A percentile compares a stretch with the other conserved stretches of the same genome.
Evolutionary conservation across 495 filamentous ascomycete species (phyloP).

Genomic region (Hypoxylon subgilvum): DNA sequence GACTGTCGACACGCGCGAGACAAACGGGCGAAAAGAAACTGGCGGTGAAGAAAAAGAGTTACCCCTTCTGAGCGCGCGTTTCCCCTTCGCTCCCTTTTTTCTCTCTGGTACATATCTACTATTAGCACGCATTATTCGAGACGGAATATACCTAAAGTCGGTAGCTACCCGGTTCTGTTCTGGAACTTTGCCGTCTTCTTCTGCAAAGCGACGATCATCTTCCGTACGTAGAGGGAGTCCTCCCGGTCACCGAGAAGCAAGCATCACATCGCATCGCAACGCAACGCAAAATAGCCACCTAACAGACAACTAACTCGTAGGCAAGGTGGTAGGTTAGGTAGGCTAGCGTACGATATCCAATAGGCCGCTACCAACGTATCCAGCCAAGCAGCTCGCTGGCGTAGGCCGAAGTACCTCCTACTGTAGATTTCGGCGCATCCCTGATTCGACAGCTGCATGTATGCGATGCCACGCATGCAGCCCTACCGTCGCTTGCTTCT

Average conservation of each 20-base stretch:
- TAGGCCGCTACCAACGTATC: no score
- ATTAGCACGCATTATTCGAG: neutral
- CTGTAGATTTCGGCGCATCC: neutral
- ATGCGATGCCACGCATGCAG: constrained; percentile 27
- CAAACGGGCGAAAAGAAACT: constrained; percentile 27
- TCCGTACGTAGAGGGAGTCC: neutral
- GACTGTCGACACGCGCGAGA: constrained; percentile 31
- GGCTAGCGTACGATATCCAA: no score
- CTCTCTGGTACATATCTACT: constrained; percentile 1
- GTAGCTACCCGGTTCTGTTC: constrained; percentile 12
- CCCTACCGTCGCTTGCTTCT: constrained; percentile 25
- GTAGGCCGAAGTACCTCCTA: constrained; percentile 6
- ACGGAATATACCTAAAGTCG: constrained; percentile 3
- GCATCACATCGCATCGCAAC: no score
- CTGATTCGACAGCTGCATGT: constrained; percentile 33
- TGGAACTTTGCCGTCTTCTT: constrained; percentile 3
- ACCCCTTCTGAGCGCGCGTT: neutral
- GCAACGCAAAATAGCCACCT: no score
- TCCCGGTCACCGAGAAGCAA: neutral
- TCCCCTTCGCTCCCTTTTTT: constrained; percentile 3
- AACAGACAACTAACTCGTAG: no score
- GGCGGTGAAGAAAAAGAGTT: constrained; percentile 30
- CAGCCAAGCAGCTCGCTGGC: no score
- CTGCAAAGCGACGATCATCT: constrained; percentile 4
- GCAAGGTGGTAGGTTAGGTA: no score